A percentile compares a stretch with the other conserved stretches of the same genome.
Evolutionary conservation across 805 yeast genomes (phyloP).

Genomic region (Torulaspora indica): DNA sequence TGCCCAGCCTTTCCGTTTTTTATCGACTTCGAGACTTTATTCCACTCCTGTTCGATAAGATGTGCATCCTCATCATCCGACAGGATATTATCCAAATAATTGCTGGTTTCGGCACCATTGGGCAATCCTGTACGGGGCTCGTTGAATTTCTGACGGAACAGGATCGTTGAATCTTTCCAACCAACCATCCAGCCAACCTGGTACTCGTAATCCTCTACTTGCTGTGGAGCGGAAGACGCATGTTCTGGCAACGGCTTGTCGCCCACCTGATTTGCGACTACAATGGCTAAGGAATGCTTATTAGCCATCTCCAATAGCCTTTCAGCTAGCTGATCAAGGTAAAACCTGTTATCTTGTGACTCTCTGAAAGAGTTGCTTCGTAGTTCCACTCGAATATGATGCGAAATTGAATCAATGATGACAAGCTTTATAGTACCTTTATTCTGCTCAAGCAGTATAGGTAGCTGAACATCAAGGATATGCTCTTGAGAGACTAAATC

Average conservation of each 20-base stretch:
- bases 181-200: slow-evolving; percentile 73
- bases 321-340: slow-evolving; percentile 42
- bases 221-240: slow-evolving; percentile 13
- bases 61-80: slow-evolving; percentile 32
- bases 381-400: slow-evolving; percentile 66
- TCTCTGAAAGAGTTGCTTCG: slow-evolving; percentile 38
- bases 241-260: slow-evolving; percentile 41
- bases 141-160: slow-evolving; percentile 28
- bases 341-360: slow-evolving; percentile 40
- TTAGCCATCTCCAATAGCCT: slow-evolving; percentile 48
- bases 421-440: slow-evolving; percentile 47
- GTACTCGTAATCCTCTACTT: slow-evolving; percentile 45
- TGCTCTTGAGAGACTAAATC: slow-evolving; percentile 74
- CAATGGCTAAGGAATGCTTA: slow-evolving; percentile 51
- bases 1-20: neutral
- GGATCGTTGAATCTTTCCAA: slow-evolving; percentile 52
- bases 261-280: slow-evolving; percentile 76
- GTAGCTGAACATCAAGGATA: slow-evolving; percentile 63
- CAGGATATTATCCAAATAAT: slow-evolving; percentile 18
- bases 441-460: slow-evolving; percentile 44
- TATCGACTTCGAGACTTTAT: neutral
- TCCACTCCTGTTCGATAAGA: slow-evolving; percentile 22
- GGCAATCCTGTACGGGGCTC: slow-evolving; percentile 8
- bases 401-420: slow-evolving; percentile 78
- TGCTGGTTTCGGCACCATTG: neutral